Base-by-base conservation (phyloP, 495 filamentous ascomycete genomes). In the Tricharina praecox region DNA sequence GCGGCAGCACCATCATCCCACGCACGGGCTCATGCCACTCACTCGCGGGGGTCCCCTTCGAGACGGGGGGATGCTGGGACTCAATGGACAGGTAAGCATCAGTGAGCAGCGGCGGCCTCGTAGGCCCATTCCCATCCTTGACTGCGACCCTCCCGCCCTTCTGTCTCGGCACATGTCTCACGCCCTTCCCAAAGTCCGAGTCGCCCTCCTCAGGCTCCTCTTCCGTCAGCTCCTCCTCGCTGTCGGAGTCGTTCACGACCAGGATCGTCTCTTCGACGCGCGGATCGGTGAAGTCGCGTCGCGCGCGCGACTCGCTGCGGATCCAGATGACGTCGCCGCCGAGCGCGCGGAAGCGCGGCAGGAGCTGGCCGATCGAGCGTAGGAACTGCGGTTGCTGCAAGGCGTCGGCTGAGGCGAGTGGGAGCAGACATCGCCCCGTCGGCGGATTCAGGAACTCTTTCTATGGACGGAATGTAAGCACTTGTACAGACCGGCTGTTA, bases 261-360 rank as follows among this genome's bases (percentile, higher is more conserved):
- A 34, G 58, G 51, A 75, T 37, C 26, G 71, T 68, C 59, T 67
- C 65, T 28, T 71, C 68, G 38, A 47, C 52, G 38, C 50, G 63
- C 36, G 66, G 61, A 30, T 75, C 70, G 21, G 70, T 64, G 53
- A 68, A 54, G 35, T 66, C 56, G 26, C 79, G 72, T 24, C 75
- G 71, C 32, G 67, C 66, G 53, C 81, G 75, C 58, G 77, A 88
- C 45, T 80, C 72, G 48, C 81, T 84, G 28, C 78, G 80, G 30
- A 93, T 73, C 86, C 87, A 96, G 58, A 95, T 77, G 43, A 96
- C 70, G 59, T 88, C 81, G 44, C 85, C 85, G 20, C 68, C 65
- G 11, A 73, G 73, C 11, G 61, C 58, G 33, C 90, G 83, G 58
- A 97, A 95, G 20, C 70, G 67, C 9, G 74, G 75, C 21, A 76